These are phyloP conservation scores for Hypoxylon subgilvum DNA, from an alignment of 495 filamentous ascomycete species.

Conservation along the genomic window DNA sequence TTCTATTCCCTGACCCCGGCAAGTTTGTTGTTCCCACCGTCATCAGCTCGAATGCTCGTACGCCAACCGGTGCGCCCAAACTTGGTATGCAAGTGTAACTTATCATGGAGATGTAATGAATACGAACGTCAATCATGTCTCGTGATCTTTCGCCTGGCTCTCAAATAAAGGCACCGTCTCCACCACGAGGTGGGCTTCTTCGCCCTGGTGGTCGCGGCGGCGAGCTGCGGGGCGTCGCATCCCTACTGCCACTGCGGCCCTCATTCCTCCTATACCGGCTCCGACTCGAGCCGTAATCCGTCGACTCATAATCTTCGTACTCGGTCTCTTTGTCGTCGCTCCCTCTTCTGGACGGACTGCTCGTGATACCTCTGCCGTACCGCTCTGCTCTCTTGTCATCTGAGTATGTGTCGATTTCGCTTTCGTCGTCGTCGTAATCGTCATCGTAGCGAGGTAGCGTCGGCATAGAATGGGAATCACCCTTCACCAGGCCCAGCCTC, in stretches of 20 bases:
- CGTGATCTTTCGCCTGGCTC: slow-evolving; percentile 19
- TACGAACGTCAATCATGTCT: slow-evolving; percentile 38
- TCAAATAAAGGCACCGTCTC: slow-evolving; percentile 38
- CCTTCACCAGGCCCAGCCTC: slow-evolving; percentile 81
- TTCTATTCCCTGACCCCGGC: neutral
- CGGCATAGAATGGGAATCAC: slow-evolving; percentile 62
- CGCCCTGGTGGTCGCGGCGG: slow-evolving; percentile 34
- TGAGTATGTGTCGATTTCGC: slow-evolving; percentile 41
- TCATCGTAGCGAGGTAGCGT: slow-evolving; percentile 47
- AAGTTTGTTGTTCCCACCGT: slow-evolving; percentile 5
- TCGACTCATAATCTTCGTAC: slow-evolving; percentile 29
- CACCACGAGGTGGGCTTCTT: slow-evolving; percentile 25
- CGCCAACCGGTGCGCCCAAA: slow-evolving; percentile 13
- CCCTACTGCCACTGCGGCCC: slow-evolving; percentile 27
- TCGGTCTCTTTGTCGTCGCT: slow-evolving; percentile 30
- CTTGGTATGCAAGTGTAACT: slow-evolving; percentile 18
- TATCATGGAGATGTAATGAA: slow-evolving; percentile 32
- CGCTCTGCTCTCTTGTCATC: slow-evolving; percentile 45
- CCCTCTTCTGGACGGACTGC: slow-evolving; percentile 32
- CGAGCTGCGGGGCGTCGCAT: slow-evolving; percentile 20
- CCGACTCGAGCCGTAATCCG: no score
- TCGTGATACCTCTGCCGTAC: slow-evolving; percentile 53
- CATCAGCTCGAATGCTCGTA: slow-evolving; percentile 15
- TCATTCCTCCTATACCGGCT: slow-evolving; percentile 33
- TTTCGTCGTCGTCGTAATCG: slow-evolving; percentile 36